These are phyloP conservation scores for Amniculicola lignicola DNA, from an alignment of 495 filamentous ascomycete species.

Conservation along the genomic window DNA sequence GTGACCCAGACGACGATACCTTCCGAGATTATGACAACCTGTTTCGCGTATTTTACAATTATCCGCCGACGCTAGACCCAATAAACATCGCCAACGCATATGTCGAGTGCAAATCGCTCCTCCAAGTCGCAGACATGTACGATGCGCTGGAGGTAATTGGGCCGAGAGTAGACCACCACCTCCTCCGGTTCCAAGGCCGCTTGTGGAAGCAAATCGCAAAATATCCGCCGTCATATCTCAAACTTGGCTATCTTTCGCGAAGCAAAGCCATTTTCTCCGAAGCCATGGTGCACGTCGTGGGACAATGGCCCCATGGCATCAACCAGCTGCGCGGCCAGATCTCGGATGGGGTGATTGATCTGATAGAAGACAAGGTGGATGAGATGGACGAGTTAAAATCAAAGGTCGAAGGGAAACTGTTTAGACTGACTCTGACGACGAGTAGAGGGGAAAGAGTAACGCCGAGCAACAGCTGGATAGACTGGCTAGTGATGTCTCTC, in stretches of 20 bases:
- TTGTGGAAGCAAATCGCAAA: conserved; percentile 94
- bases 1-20: conserved; percentile 59
- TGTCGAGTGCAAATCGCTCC: conserved; percentile 82
- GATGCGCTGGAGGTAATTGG: conserved; percentile 85
- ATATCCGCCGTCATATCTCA: conserved; percentile 86
- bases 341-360: conserved; percentile 70
- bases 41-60: conserved; percentile 90
- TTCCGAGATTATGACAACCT: conserved; percentile 90
- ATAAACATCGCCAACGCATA: conserved; percentile 88
- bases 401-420: conserved; percentile 69
- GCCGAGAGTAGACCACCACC: conserved; percentile 85
- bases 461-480: conserved; percentile 72
- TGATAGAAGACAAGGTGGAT: conserved; percentile 88
- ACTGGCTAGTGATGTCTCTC: conserved; percentile 80
- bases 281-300: conserved; percentile 85
- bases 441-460: conserved; percentile 74
- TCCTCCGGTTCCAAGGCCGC: conserved; percentile 81
- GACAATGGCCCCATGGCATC: conserved; percentile 80
- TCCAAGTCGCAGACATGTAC: conserved; percentile 84
- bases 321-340: conserved; percentile 69
- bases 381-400: conserved; percentile 63
- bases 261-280: conserved; percentile 86
- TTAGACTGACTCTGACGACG: conserved; percentile 76
- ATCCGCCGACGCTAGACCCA: conserved; percentile 71
- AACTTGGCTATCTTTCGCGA: conserved; percentile 79